A percentile compares a stretch with the other conserved stretches of the same genome.
Conservation (phyloP, 495 filamentous ascomycete species). For the Penicillium chermesinum region DNA sequence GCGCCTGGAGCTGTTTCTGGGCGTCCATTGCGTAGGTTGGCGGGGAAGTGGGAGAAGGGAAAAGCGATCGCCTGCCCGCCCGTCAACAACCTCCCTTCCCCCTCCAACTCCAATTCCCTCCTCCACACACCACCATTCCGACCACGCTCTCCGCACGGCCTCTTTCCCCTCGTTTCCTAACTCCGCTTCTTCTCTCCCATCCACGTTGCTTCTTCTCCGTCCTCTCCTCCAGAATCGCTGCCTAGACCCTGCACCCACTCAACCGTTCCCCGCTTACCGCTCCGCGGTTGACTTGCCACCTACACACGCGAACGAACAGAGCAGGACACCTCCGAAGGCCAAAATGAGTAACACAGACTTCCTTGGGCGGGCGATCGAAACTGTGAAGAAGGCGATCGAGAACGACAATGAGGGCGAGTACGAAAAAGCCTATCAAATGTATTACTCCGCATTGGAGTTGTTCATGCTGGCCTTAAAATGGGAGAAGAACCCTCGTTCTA, state of each 20-base stretch:
- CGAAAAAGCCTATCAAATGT: constrained; percentile 89
- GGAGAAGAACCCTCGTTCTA: constrained; percentile 95
- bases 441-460: constrained; percentile 88
- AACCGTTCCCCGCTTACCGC: constrained; percentile 25
- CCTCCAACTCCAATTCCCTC: constrained; percentile 5
- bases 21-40: constrained; percentile 43
- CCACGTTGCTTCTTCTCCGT: not conserved
- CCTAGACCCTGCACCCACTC: constrained; percentile 13
- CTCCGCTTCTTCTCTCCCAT: not conserved
- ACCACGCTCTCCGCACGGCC: constrained; percentile 1
- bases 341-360: constrained; percentile 97
- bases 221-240: constrained; percentile 7
- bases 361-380: constrained; percentile 87
- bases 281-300: constrained; percentile 21
- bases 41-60: constrained; percentile 21
- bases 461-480: constrained; percentile 97
- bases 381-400: constrained; percentile 96
- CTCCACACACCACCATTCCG: constrained; percentile 7
- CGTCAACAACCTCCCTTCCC: constrained; percentile 23
- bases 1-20: constrained; percentile 66
- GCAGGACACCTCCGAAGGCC: constrained; percentile 7
- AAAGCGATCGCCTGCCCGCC: constrained; percentile 26
- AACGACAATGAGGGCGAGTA: constrained; percentile 93
- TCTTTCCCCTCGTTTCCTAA: constrained; percentile 3
- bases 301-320: constrained; percentile 9